Evolutionary conservation across 2,329 filamentous ascomycete genomes (phyloP).

Genomic region (Delphinella strobiligena): DNA sequence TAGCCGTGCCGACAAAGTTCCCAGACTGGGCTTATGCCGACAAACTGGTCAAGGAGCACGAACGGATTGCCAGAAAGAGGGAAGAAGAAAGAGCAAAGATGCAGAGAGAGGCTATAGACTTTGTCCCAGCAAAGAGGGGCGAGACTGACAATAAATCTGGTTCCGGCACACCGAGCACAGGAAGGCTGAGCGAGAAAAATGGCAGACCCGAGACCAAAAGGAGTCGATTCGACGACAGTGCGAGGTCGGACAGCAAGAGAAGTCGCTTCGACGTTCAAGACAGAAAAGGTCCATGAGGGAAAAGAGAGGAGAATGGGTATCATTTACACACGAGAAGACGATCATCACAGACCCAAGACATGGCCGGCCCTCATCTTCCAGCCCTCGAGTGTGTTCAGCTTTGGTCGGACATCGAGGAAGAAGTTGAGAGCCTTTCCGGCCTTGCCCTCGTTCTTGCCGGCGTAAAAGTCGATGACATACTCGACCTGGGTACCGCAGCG

Average conservation of each 20-base stretch:
- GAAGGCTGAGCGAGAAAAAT: slow-evolving; percentile 3
- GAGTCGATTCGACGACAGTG: slow-evolving; percentile 7
- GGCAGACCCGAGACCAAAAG: slow-evolving; percentile 1
- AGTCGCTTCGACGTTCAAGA: not conserved
- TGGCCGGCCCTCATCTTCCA: slow-evolving; percentile 41
- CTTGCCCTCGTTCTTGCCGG: slow-evolving; percentile 46
- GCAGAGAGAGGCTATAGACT: slow-evolving; percentile 4
- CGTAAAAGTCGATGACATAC: slow-evolving; percentile 97
- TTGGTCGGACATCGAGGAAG: slow-evolving; percentile 53
- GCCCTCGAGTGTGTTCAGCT: slow-evolving; percentile 51
- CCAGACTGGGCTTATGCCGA: slow-evolving; percentile 8
- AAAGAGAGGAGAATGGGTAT: not conserved
- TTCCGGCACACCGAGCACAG: not conserved
- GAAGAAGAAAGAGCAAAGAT: slow-evolving; percentile 4
- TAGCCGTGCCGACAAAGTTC: slow-evolving; percentile 13
- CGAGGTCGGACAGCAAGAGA: not conserved
- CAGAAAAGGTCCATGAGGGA: not conserved
- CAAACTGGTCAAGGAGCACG: slow-evolving; percentile 6
- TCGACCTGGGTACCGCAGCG: slow-evolving; percentile 75
- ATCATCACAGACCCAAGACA: slow-evolving; percentile 14
- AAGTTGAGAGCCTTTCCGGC: slow-evolving; percentile 43
- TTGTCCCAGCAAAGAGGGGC: slow-evolving; percentile 5
- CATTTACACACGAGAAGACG: not conserved
- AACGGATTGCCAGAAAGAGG: slow-evolving; percentile 7
- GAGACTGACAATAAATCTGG: too few relatives aligned